phyloP scores from a whole-genome alignment of 1,284 basidiomycete species.

The Apiotrichum gamsii region DNA sequence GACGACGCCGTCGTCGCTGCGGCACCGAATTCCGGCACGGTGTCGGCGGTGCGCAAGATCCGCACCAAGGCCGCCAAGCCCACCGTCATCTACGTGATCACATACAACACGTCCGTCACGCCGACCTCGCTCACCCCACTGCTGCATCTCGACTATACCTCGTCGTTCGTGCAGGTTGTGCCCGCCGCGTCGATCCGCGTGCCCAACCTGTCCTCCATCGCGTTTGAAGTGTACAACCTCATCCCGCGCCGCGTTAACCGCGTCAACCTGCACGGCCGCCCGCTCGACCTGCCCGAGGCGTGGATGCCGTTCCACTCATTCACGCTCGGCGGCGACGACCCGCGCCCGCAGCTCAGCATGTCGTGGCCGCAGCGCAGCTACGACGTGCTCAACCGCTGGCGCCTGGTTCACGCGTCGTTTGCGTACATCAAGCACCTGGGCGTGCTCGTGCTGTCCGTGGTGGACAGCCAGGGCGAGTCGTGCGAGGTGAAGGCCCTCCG shows the following conservation, averaged over 20 bases:
- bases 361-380: constrained; percentile 34
- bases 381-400: constrained; percentile 37
- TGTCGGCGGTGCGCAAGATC: not conserved
- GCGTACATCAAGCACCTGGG: constrained; percentile 6
- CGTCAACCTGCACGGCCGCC: constrained; percentile 19
- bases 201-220: constrained; percentile 18
- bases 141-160: not conserved
- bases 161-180: constrained; percentile 3
- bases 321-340: constrained; percentile 23
- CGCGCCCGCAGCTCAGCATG: constrained; percentile 29
- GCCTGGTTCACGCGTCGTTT: constrained; percentile 30
- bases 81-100: constrained; percentile 13
- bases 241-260: constrained; percentile 18
- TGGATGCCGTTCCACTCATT: constrained; percentile 28
- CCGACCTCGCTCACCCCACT: constrained; percentile 2
- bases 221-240: constrained; percentile 33
- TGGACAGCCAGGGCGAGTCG: constrained; percentile 33
- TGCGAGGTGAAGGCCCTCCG: constrained; percentile 15
- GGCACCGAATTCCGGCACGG: not conserved
- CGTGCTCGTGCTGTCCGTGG: constrained; percentile 19
- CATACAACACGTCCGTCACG: not conserved
- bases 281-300: constrained; percentile 7
- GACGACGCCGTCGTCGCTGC: not conserved
- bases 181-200: constrained; percentile 4
- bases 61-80: not conserved